These are phyloP conservation scores for Asterophora parasitica DNA, from an alignment of 768 basidiomycete genomes.

Conservation along the genomic window DNA sequence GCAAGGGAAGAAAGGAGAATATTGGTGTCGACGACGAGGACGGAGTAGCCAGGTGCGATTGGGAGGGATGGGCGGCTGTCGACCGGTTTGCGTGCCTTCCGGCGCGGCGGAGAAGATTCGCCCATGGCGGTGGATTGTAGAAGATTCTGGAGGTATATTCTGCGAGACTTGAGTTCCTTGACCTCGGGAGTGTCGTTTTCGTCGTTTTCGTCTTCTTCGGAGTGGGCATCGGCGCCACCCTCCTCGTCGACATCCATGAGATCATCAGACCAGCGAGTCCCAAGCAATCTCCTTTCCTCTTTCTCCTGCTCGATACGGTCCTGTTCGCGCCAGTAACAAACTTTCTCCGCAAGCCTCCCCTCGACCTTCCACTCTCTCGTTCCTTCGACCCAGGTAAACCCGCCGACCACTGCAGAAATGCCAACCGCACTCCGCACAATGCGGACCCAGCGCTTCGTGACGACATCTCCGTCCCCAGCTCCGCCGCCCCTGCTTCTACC, in stretches of 20 bases:
- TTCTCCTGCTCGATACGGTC: slow-evolving; percentile 61
- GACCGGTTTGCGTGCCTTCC: slow-evolving; percentile 23
- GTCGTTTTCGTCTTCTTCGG: slow-evolving; percentile 55
- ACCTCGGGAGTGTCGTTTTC: slow-evolving; percentile 70
- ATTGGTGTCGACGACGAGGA: slow-evolving; percentile 93
- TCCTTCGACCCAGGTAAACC: slow-evolving; percentile 63
- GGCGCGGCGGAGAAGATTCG: slow-evolving; percentile 20
- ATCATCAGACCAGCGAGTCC: slow-evolving; percentile 60
- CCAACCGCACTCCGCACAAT: slow-evolving; percentile 65
- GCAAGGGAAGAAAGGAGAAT: slow-evolving; percentile 82
- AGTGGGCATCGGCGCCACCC: slow-evolving; percentile 33
- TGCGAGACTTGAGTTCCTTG: slow-evolving; percentile 76
- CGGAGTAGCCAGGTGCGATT: slow-evolving; percentile 80
- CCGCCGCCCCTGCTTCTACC: slow-evolving; percentile 9
- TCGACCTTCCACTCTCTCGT: slow-evolving; percentile 60
- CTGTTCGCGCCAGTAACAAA: slow-evolving; percentile 64
- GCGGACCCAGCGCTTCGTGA: slow-evolving; percentile 65
- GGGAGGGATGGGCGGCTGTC: slow-evolving; percentile 39
- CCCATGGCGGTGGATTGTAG: slow-evolving; percentile 40
- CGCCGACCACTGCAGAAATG: slow-evolving; percentile 66
- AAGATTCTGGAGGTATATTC: slow-evolving; percentile 69
- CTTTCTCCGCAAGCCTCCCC: slow-evolving; percentile 63
- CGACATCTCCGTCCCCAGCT: slow-evolving; percentile 32
- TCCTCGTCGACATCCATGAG: slow-evolving; percentile 71
- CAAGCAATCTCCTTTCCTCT: slow-evolving; percentile 61